These are phyloP conservation scores for Jatropha curcas DNA, from an alignment of 345 rosid genomes.

Conservation along the genomic window DNA sequence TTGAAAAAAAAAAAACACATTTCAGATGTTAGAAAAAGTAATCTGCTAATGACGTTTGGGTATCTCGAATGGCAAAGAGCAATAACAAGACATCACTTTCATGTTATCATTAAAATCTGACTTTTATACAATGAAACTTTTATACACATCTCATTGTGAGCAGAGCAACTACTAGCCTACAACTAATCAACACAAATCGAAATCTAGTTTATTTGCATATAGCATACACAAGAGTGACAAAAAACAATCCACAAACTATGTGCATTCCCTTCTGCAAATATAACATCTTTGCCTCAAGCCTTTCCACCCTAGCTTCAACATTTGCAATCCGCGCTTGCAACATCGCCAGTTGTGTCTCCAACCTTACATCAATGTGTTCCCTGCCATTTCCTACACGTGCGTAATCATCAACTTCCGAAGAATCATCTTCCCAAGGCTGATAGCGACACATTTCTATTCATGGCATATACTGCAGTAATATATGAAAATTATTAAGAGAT, in stretches of 20 bases:
- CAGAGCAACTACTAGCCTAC: background rate
- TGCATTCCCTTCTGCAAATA: conserved; percentile 21
- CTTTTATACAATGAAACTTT: background rate
- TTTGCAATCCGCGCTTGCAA: conserved; percentile 28
- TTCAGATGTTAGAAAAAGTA: too few relatives aligned
- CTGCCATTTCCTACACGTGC: conserved; percentile 5
- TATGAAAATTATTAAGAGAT: background rate
- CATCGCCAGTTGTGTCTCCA: conserved; percentile 25
- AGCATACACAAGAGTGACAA: conserved; percentile 27
- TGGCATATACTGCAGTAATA: conserved; percentile 15
- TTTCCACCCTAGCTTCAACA: conserved; percentile 23
- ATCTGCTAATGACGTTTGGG: too few relatives aligned
- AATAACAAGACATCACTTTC: background rate
- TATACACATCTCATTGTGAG: background rate
- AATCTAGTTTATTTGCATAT: conserved; percentile 24
- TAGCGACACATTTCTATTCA: conserved; percentile 30
- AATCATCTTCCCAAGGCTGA: conserved; percentile 37
- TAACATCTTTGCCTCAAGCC: conserved; percentile 28
- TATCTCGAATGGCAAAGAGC: too few relatives aligned
- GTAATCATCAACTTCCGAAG: conserved; percentile 15
- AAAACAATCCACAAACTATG: conserved; percentile 12
- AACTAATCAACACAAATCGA: background rate
- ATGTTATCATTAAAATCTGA: background rate
- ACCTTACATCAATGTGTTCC: conserved; percentile 1
- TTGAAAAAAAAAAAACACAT: too few relatives aligned